These are phyloP conservation scores for Pestalotiopsis sp. DNA, from an alignment of 2,329 filamentous ascomycete species.

Conservation along the genomic window DNA sequence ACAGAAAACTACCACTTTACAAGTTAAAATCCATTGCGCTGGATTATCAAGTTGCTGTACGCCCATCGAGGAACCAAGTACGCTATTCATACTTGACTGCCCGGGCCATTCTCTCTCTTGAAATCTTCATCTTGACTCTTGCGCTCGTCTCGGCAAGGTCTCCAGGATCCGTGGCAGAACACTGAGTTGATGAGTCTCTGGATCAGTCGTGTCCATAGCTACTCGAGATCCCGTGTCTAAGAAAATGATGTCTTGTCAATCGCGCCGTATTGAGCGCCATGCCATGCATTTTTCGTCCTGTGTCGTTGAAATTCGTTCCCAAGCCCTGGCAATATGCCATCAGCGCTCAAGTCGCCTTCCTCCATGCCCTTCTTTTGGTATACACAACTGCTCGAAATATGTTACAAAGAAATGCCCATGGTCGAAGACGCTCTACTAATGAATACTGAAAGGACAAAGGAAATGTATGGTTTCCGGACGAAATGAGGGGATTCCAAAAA, in stretches of 20 bases:
- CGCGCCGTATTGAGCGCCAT: neutral
- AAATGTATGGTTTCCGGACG: neutral
- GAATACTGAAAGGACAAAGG: neutral
- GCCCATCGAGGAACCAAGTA: neutral
- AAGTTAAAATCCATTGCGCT: neutral
- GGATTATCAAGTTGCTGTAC: neutral
- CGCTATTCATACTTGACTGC: neutral
- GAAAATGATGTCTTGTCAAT: neutral
- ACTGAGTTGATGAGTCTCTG: neutral
- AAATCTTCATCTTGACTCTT: neutral
- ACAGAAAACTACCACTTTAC: neutral
- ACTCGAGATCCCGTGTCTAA: neutral
- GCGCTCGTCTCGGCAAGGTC: neutral
- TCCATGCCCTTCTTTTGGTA: neutral
- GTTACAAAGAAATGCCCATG: constrained; percentile 5
- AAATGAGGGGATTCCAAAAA: constrained; percentile 1
- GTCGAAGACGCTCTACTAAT: neutral
- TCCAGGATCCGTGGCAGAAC: neutral
- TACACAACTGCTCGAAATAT: neutral
- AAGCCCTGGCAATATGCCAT: neutral
- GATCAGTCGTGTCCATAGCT: neutral
- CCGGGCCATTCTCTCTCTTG: neutral
- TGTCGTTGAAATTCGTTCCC: neutral
- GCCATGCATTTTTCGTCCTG: neutral
- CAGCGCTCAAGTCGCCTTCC: neutral